Percentiles rank a stretch among this genome's conserved stretches.
phyloP scores from a whole-genome alignment of 768 basidiomycete species.

The Boletus patriciae region DNA sequence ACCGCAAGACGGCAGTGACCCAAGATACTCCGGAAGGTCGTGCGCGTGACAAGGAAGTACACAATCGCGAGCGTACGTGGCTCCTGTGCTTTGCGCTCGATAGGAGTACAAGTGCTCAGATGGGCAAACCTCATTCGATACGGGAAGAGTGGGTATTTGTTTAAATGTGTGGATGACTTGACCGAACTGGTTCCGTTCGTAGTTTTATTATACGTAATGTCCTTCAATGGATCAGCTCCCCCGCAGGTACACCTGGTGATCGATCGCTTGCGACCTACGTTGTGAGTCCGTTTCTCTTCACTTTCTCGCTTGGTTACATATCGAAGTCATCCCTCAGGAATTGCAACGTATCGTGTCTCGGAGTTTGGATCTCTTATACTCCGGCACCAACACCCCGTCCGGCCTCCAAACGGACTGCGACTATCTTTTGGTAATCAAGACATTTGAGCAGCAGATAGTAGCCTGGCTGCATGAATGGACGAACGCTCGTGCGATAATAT shows the following conservation, averaged over 20 bases:
- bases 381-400: slow-evolving; percentile 72
- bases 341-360: slow-evolving; percentile 87
- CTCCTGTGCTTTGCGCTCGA: slow-evolving; percentile 84
- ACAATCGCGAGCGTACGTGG: slow-evolving; percentile 96
- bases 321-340: slow-evolving; percentile 46
- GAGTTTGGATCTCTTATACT: slow-evolving; percentile 88
- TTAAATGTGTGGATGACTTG: neutral
- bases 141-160: slow-evolving; percentile 78
- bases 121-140: slow-evolving; percentile 94
- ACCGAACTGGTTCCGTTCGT: neutral
- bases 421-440: slow-evolving; percentile 80
- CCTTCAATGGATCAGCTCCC: slow-evolving; percentile 67
- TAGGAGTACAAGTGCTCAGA: slow-evolving; percentile 88
- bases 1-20: slow-evolving; percentile 72
- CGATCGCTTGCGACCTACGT: slow-evolving; percentile 71
- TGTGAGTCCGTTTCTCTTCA: slow-evolving; percentile 41
- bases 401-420: slow-evolving; percentile 84
- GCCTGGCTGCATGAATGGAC: slow-evolving; percentile 59
- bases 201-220: slow-evolving; percentile 89
- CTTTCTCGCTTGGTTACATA: neutral
- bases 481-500: slow-evolving; percentile 13
- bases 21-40: slow-evolving; percentile 77
- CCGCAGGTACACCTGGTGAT: slow-evolving; percentile 65
- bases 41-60: slow-evolving; percentile 78
- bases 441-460: slow-evolving; percentile 76